Conservation (phyloP, 2,329 filamentous ascomycete species). For the Drechslera avenae region DNA sequence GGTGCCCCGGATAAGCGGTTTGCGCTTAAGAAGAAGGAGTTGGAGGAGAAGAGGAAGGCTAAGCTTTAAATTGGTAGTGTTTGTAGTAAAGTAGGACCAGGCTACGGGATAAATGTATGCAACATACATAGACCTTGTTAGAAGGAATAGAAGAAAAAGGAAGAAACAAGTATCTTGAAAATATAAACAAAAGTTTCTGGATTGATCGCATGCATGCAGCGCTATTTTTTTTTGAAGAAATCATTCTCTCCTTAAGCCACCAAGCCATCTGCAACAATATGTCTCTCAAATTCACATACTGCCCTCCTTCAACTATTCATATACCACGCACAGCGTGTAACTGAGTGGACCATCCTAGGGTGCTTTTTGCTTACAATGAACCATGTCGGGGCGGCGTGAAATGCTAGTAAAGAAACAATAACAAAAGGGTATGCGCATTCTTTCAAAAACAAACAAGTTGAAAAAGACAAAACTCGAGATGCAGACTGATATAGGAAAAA, state of each 20-base stretch:
- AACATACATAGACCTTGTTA: too few relatives aligned
- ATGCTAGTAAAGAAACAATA: slow-evolving; percentile 25
- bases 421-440: slow-evolving; percentile 34
- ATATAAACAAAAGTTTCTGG: neutral
- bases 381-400: slow-evolving; percentile 17
- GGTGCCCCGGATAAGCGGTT: slow-evolving; percentile 55
- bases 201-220: neutral
- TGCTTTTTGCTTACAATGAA: slow-evolving; percentile 8
- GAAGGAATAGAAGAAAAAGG: neutral
- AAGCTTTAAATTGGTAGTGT: slow-evolving; percentile 35
- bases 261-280: neutral
- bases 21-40: slow-evolving; percentile 46
- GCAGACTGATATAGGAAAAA: slow-evolving; percentile 16
- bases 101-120: too few relatives aligned
- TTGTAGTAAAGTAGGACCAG: neutral
- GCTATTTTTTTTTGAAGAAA: neutral
- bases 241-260: neutral
- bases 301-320: slow-evolving; percentile 8
- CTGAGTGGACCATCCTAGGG: slow-evolving; percentile 1
- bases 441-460: slow-evolving; percentile 18
- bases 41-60: slow-evolving; percentile 43
- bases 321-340: slow-evolving; percentile 22
- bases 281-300: neutral
- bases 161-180: too few relatives aligned
- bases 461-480: slow-evolving; percentile 10